Base-by-base conservation (phyloP, 257 asterid genomes). In the Plantago major region DNA sequence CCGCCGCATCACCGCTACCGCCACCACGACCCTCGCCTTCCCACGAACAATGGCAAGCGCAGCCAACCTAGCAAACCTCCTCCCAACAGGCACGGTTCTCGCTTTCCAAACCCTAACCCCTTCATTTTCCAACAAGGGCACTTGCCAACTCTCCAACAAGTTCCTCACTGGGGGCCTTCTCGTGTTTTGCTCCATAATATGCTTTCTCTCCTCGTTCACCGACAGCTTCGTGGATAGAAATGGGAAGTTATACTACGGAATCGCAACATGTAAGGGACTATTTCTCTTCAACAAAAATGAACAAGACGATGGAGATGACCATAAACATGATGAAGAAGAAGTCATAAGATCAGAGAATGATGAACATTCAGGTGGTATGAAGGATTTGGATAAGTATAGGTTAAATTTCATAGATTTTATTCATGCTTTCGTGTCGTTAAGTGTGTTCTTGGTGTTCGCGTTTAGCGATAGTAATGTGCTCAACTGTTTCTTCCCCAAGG, bases 11-110 rank as follows among this genome's bases (percentile, higher is more conserved):
- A 50, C 49, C 14, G 9, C 46, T 9, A 11, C 14, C 42, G 13
- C 18, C 37, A 1, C 53, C 9, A 9, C 60, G 45, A 14, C 61
- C 13, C 71, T 55, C 64, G 69, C 74, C 0, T 67, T 72, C 7
- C 79, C 80, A 72, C 81, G 65, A 72, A 75, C 87, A 79, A 40
- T 87, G 58, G 80, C 83, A 8, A 64, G 76, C 45, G 87, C 84
- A 8, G 84, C 84, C 37, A 84, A 82, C 76, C 76, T 87, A 15
- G 79, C 86, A 3, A 78, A 82, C 81, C 94, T 87, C 71, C 78
- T 84, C 1, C 90, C 95, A 4, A 87, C 90, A 0, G 86, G 95
- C 45, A 82, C 90, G 0, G 94, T 80, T 52, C 76, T 84, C 0
- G 82, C 84, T 37, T 84, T 82, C 49, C 79, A 67, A 26, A 77